Evolutionary conservation across 371 early-diverging fungal genomes (phyloP).

Genomic region (Furculomyces boomerangus): DNA sequence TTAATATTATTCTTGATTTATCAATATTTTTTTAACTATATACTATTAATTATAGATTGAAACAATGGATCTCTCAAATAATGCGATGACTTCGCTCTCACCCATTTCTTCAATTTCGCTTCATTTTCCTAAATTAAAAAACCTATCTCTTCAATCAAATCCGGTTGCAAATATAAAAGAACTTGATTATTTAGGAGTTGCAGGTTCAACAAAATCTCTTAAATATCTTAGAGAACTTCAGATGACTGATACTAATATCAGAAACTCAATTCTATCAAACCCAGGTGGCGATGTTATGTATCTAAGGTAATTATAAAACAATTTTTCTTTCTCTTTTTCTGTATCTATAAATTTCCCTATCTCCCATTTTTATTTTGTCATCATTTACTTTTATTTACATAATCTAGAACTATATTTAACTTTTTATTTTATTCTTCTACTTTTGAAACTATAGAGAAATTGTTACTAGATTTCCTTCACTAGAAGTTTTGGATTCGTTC

Average conservation of each 20-base stretch:
- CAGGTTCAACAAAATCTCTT: constrained; percentile 17
- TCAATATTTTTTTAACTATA: not conserved
- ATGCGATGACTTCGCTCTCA: constrained; percentile 11
- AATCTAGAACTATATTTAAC: too few species aligned
- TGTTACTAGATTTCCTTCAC: constrained; percentile 18
- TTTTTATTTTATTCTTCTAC: too few species aligned
- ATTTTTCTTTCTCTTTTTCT: too few species aligned
- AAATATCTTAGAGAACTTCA: constrained; percentile 14
- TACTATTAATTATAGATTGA: not conserved
- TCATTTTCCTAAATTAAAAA: constrained; percentile 16
- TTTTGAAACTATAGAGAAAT: too few species aligned
- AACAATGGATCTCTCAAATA: constrained; percentile 15
- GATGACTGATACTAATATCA: constrained; percentile 11
- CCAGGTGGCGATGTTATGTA: constrained; percentile 15
- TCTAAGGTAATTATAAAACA: too few species aligned
- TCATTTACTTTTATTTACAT: too few species aligned
- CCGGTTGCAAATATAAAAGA: constrained; percentile 10
- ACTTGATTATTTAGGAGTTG: constrained; percentile 16
- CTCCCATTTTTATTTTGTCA: too few species aligned
- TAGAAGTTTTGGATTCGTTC: constrained; percentile 16
- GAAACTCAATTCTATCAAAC: constrained; percentile 8
- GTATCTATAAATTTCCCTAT: too few species aligned
- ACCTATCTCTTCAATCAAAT: constrained; percentile 19
- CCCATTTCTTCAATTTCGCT: constrained; percentile 15
- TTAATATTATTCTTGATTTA: not conserved